Conservation (phyloP, 805 yeast species). For the Tetrapisispora phaffii region DNA sequence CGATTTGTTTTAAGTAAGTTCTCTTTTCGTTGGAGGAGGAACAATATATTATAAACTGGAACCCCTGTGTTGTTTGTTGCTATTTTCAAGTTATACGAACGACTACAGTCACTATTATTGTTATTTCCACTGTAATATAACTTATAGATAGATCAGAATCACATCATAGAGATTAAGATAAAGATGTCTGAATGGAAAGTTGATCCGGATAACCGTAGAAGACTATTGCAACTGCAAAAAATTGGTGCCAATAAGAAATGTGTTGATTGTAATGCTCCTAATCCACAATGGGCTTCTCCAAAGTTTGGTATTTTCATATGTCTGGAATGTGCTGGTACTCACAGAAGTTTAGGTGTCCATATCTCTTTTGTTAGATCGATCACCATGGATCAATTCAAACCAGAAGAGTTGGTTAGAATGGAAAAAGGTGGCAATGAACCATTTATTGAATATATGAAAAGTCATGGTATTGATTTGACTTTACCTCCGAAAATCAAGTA, state of each 20-base stretch:
- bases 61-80: no score
- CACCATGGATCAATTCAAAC: conserved; percentile 97
- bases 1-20: no score
- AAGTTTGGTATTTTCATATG: conserved; percentile 96
- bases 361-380: conserved; percentile 92
- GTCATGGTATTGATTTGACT: conserved; percentile 58
- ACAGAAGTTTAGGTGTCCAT: conserved; percentile 93
- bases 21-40: no score
- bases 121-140: no score
- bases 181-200: conserved; percentile 67
- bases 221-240: conserved; percentile 67
- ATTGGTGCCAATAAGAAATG: conserved; percentile 77
- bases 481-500: conserved; percentile 67
- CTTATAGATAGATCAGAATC: no score
- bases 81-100: no score
- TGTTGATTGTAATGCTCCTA: conserved; percentile 89
- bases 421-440: conserved; percentile 87
- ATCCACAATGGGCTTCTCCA: conserved; percentile 99
- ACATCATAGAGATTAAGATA: background rate
- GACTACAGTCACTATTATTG: no score
- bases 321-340: conserved; percentile 95
- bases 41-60: no score
- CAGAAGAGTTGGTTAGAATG: conserved; percentile 83
- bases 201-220: conserved; percentile 86
- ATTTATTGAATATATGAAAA: conserved; percentile 56